Base-by-base conservation (phyloP, 441 rosid genomes). In the Syzygium malaccense region DNA sequence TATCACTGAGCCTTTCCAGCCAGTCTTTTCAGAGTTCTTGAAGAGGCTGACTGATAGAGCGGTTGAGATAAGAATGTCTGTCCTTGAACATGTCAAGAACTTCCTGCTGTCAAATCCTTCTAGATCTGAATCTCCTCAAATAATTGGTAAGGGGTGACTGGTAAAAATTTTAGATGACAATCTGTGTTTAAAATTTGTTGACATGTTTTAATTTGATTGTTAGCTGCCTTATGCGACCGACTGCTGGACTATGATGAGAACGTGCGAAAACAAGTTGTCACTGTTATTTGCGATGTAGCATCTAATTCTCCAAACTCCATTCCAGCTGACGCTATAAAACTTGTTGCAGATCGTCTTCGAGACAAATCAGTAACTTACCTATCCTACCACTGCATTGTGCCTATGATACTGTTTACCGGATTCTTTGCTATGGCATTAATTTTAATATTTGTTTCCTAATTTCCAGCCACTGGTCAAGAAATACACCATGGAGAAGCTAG, bases 221-320 rank as follows among this genome's bases (percentile, higher is more conserved):
- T 93, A 98, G 99, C 97, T 95, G 99, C 98, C 41, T 97, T 98
- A 48, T 94, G 98, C 92, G 99, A 97, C 84, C 98, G 99, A 86
- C 95, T 98, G 87, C 91, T 97, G 96, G 99, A 97, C 94, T 96
- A 95, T 89, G 99, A 98, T 93, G 99, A 97, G 93, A 96, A 96
- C 90, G 96, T 98, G 85, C 95, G 99, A 85, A 97, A 96, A 95
- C 96, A 94, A 94, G 99, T 97, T 87, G 99, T 97, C 93, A 96
- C 95, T 88, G 98, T 97, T 58, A 94, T 97, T 89, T 95, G 98
- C 89, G 97, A 97, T 91, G 98, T 95, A 92, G 96, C 98, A 71
- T 95, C 94, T 88, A 94, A 92, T 90, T 94, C 97, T 87, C 92
- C 93, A 86, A 93, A 91, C 90, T 95, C 97, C 51, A 55, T 97